A percentile compares a stretch with the other conserved stretches of the same genome.
These are phyloP conservation scores for Plectosphaerella sp. DNA, from an alignment of 2,329 filamentous ascomycete genomes.

Conservation along the genomic window DNA sequence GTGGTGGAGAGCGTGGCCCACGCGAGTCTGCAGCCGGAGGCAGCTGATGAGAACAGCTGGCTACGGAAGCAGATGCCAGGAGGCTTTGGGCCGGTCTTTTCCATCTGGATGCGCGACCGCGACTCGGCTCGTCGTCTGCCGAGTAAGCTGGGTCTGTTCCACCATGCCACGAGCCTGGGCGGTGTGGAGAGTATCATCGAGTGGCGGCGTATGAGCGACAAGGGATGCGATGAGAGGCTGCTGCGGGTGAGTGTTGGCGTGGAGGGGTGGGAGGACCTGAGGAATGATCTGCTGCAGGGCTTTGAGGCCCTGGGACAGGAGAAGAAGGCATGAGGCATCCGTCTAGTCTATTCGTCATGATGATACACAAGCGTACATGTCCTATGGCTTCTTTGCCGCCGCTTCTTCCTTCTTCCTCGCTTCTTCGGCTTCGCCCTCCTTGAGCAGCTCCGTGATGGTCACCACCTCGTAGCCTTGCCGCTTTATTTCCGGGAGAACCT, in stretches of 20 bases:
- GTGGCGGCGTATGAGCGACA: slow-evolving; percentile 89
- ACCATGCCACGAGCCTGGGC: slow-evolving; percentile 90
- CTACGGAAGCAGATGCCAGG: slow-evolving; percentile 82
- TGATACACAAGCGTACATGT: neutral
- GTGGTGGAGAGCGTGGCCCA: slow-evolving; percentile 64
- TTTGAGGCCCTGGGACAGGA: slow-evolving; percentile 50
- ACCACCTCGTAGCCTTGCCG: slow-evolving; percentile 67
- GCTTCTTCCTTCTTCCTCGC: neutral
- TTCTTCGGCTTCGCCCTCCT: slow-evolving; percentile 15
- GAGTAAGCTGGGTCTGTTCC: slow-evolving; percentile 75
- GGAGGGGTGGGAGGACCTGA: slow-evolving; percentile 81
- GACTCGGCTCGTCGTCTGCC: slow-evolving; percentile 65
- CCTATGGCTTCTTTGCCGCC: neutral
- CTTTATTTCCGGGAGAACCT: slow-evolving; percentile 67
- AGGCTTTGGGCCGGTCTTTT: slow-evolving; percentile 87
- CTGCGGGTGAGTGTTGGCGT: slow-evolving; percentile 82
- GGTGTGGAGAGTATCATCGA: slow-evolving; percentile 95
- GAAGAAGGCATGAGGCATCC: slow-evolving; percentile 6
- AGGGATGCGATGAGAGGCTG: slow-evolving; percentile 63
- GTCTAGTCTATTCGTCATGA: neutral
- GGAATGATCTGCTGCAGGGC: slow-evolving; percentile 65
- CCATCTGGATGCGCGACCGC: slow-evolving; percentile 60
- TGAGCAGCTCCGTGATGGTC: slow-evolving; percentile 64
- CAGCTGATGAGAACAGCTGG: slow-evolving; percentile 59
- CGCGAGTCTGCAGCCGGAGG: slow-evolving; percentile 70